Base-by-base conservation (phyloP, 1,139 yeast species). In the Protomyces arabidopsidicola region DNA sequence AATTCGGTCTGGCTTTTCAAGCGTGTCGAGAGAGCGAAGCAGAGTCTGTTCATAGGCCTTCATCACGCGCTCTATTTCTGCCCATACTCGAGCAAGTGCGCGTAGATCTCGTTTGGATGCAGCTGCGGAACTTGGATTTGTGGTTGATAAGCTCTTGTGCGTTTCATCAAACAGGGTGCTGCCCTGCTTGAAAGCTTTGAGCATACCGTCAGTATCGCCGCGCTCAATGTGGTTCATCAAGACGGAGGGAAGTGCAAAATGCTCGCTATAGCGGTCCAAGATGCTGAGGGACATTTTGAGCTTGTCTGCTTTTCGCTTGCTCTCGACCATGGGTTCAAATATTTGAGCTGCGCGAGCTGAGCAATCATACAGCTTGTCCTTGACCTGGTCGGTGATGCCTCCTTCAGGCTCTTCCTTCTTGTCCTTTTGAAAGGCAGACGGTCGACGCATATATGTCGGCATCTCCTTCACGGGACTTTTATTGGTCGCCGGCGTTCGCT, bases 261-360 rank as follows among this genome's bases (percentile, higher is more conserved):
- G 79, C 65, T 81, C 81, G 63, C 79, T 80, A 72, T 90, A 83
- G 53, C 80, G 78, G 58, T 84, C 84, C 22, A 90, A 79, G 66
- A 88, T 82, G 35, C 82, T 82, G 65, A 88, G 78, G 16, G 95
- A 82, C 45, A 80, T 79, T 58, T 79, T 76, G 60, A 88, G 78
- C 67, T 86, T 84, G 24, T 78, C 76, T 68, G 87, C 88, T 69
- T 83, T 84, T 9, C 79, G 76, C 65, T 84, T 81, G 64, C 84
- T 83, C 60, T 86, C 87, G 63, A 86, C 75, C 5, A 91, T 83
- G 0, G 98, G 98, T 67, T 90, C 84, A 68, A 90, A 81, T 72
- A 87, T 78, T 67, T 85, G 77, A 0, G 89, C 80, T 0, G 91
- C 86, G n/a, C 74, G 73, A 34, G 74, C 69, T 50, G 72, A 72